These are phyloP conservation scores for Eucalyptus tenuipes DNA, from an alignment of 345 rosid species.

Conservation along the genomic window DNA sequence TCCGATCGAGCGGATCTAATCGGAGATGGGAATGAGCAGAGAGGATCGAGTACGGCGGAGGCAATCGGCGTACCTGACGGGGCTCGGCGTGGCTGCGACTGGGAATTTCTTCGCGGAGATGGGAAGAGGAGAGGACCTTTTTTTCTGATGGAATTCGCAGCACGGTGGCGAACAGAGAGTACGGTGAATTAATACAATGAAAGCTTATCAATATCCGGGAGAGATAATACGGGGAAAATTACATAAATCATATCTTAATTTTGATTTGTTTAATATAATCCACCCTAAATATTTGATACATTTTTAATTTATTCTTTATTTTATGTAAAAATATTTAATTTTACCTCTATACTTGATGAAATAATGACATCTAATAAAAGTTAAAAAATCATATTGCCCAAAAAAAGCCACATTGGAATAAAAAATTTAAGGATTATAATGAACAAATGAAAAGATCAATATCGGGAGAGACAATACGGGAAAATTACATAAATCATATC, in stretches of 20 bases:
- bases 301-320: no score
- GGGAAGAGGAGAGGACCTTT: background rate
- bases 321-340: no score
- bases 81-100: background rate
- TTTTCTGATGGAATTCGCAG: background rate
- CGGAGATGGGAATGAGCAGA: background rate
- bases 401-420: fast-evolving
- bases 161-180: background rate
- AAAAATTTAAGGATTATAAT: background rate
- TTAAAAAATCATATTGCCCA: background rate
- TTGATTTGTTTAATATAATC: background rate
- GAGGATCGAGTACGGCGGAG: background rate
- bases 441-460: no score
- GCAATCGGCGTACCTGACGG: background rate
- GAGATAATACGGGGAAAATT: background rate
- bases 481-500: no score
- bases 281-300: background rate
- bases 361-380: fast-evolving
- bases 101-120: background rate
- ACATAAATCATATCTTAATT: background rate
- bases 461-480: no score
- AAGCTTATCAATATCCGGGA: background rate
- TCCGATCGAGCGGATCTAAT: background rate
- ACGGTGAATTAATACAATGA: background rate
- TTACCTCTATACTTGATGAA: background rate